Evolutionary conservation across 768 basidiomycete species (phyloP).

Genomic region (Lactarius quietus): DNA sequence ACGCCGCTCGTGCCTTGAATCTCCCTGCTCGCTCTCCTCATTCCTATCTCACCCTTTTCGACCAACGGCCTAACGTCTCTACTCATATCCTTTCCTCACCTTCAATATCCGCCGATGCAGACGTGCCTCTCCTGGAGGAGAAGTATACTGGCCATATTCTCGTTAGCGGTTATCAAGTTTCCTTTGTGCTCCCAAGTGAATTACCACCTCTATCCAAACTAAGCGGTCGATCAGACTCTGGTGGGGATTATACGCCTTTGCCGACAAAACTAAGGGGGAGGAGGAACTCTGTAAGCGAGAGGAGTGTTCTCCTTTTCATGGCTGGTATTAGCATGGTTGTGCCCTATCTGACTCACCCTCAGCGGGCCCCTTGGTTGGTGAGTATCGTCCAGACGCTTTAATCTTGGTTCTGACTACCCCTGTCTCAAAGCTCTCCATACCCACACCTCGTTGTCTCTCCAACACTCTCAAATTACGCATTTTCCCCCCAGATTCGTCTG

Average conservation of each 20-base stretch:
- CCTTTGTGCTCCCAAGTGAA: slow-evolving; percentile 69
- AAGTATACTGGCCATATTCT: slow-evolving; percentile 73
- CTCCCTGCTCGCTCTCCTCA: slow-evolving; percentile 58
- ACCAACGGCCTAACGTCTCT: slow-evolving; percentile 31
- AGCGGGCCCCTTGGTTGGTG: slow-evolving; percentile 72
- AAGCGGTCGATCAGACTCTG: slow-evolving; percentile 21
- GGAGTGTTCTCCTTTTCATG: slow-evolving; percentile 68
- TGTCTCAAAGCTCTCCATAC: slow-evolving; percentile 60
- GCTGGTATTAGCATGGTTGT: slow-evolving; percentile 75
- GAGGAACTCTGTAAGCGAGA: slow-evolving; percentile 56
- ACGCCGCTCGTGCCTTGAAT: slow-evolving; percentile 65
- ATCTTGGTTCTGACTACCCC: slow-evolving; percentile 1
- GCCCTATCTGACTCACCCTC: slow-evolving; percentile 63
- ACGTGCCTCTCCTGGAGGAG: slow-evolving; percentile 50
- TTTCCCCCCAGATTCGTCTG: slow-evolving; percentile 51
- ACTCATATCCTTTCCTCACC: slow-evolving; percentile 38
- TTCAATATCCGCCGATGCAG: slow-evolving; percentile 30
- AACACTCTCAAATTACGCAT: slow-evolving; percentile 73
- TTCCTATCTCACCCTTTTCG: slow-evolving; percentile 57
- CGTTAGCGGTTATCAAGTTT: slow-evolving; percentile 72
- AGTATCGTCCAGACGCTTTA: slow-evolving; percentile 17
- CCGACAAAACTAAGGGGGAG: slow-evolving; percentile 31
- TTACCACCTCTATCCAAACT: slow-evolving; percentile 38
- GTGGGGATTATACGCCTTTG: slow-evolving; percentile 20
- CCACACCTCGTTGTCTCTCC: slow-evolving; percentile 72